Base-by-base conservation (phyloP, 768 basidiomycete genomes). In the Xerocomellus amylosporus region DNA sequence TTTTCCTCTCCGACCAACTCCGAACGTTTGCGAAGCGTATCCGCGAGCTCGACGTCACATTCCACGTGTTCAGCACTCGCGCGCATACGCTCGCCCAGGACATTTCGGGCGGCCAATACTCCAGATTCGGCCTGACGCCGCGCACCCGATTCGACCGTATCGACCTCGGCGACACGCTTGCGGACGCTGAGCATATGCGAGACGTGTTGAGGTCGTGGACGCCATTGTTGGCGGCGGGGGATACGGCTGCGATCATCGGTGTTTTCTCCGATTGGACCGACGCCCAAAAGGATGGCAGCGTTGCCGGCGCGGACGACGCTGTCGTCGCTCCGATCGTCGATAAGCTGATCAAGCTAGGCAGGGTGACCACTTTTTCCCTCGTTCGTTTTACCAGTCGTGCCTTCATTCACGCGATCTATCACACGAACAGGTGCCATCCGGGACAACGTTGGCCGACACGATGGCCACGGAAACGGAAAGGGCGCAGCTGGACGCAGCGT, bases 191-290 rank as follows among this genome's bases (percentile, higher is more conserved):
- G 22, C 71, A 71, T 8, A 55, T 74, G 10, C 51, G 49, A 17
- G 54, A 56, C 2, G 62, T 73, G 28, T 59, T 80, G 31, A 46
- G 24, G 1, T 42, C 58, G 5, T 81, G 79, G 79, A 54, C 58
- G 2, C 66, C 73, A 1, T 48, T 79, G 15, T 62, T 81, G 5
- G 59, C 63, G 2, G 42, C 49, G 5, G 72, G 59, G 8, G 51
- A 57, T 5, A 49, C 56, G 9, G 71, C 78, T 13, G 55, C 71
- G 0, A 65, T 80, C 15, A n/a, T 80, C 2, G 73, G 72, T 1
- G 73, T 73, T 37, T 78, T 75, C 45, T 70, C 76, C 63, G 74
- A 79, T 49, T 81, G 79, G 79, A 37, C 45, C 15, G 14, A 26
- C 14, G 2, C 14, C 3, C 58, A 59, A 24, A 55, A 45, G 20